These are phyloP conservation scores for Thielaviopsis populi DNA, from an alignment of 2,329 filamentous ascomycete species.

Conservation along the genomic window DNA sequence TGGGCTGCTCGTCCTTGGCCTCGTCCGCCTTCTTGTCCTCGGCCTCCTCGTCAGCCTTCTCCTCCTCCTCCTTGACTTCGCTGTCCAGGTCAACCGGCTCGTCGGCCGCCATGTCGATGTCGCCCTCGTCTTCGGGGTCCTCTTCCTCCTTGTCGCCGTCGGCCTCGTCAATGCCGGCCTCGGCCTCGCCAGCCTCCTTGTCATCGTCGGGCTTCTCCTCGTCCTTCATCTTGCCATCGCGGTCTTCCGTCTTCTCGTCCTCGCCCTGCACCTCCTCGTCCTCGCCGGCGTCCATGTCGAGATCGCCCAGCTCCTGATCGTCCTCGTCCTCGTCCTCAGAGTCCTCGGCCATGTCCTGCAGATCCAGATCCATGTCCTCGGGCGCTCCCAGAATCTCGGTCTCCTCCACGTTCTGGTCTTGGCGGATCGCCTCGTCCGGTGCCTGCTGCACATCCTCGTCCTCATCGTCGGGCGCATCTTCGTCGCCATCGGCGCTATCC, in stretches of 20 bases:
- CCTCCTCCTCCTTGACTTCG: constrained; percentile 19
- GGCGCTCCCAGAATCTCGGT: constrained; percentile 70
- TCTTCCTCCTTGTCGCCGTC: constrained; percentile 23
- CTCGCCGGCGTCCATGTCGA: constrained; percentile 30
- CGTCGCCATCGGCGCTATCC: constrained; percentile 22
- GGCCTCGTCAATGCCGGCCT: constrained; percentile 21
- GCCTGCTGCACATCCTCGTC: constrained; percentile 36
- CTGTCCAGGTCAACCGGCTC: constrained; percentile 25
- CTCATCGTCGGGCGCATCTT: constrained; percentile 24
- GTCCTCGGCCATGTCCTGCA: constrained; percentile 46
- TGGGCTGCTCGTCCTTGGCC: constrained; percentile 23
- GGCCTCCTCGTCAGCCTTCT: constrained; percentile 25
- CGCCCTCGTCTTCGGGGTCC: constrained; percentile 19
- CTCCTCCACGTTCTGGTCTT: constrained; percentile 65
- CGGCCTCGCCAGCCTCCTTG: constrained; percentile 35
- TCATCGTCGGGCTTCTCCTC: constrained; percentile 39
- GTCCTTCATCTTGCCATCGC: constrained; percentile 48
- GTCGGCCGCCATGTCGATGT: constrained; percentile 17
- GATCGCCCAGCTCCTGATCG: constrained; percentile 35
- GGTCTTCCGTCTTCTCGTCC: constrained; percentile 20
- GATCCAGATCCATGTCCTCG: constrained; percentile 74
- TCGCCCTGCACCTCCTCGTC: constrained; percentile 30
- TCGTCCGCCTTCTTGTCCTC: constrained; percentile 41
- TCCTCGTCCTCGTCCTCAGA: constrained; percentile 29
- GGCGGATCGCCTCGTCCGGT: constrained; percentile 42